Conservation (phyloP, 2,329 filamentous ascomycete species). For the Aspergillus sojae region DNA sequence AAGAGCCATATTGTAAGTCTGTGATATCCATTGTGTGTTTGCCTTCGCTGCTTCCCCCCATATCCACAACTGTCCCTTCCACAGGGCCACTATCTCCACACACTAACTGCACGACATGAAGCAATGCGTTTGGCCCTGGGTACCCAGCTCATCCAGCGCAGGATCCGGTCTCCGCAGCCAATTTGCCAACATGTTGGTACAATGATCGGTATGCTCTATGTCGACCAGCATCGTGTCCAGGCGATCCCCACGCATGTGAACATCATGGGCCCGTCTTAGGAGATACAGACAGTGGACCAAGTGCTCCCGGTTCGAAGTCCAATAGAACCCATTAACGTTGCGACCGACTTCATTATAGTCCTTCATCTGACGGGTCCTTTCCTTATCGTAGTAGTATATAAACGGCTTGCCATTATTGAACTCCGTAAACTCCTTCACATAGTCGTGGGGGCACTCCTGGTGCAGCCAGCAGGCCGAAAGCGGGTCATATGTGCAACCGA, state of each 20-base stretch:
- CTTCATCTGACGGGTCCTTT: background rate
- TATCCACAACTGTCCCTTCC: too few relatives aligned
- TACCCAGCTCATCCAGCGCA: background rate
- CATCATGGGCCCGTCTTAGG: background rate
- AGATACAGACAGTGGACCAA: background rate
- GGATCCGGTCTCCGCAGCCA: background rate
- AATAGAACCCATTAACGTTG: background rate
- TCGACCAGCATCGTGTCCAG: background rate
- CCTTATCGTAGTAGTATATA: background rate
- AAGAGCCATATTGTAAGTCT: too few relatives aligned
- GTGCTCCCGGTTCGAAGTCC: background rate
- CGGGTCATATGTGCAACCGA: background rate
- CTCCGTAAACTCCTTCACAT: background rate
- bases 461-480: background rate
- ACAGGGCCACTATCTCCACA: background rate
- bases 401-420: background rate
- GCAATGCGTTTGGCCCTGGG: background rate
- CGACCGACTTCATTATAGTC: background rate
- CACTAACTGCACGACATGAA: background rate
- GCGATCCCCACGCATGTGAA: background rate
- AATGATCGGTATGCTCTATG: background rate
- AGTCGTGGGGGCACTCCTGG: background rate
- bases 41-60: too few relatives aligned
- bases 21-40: too few relatives aligned
- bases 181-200: background rate